phyloP scores from a whole-genome alignment of 2,329 filamentous ascomycete species.

The Pseudogymnoascus sp. region DNA sequence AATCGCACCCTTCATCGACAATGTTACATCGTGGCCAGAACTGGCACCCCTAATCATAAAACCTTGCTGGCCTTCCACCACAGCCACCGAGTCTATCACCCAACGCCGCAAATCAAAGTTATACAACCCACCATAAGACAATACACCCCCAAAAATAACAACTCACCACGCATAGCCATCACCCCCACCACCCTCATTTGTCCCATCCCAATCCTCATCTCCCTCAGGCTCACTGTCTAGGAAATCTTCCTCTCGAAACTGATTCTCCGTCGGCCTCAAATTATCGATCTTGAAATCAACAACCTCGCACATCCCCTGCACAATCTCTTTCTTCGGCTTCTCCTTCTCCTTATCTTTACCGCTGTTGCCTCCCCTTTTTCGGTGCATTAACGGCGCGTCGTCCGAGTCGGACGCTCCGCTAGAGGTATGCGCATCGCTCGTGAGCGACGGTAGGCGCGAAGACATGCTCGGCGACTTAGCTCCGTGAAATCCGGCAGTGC shows the following conservation, averaged over 20 bases:
- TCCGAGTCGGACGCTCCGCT: constrained; percentile 14
- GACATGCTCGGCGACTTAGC: constrained; percentile 4
- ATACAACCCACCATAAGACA: background rate
- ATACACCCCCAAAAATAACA: background rate
- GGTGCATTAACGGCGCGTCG: constrained; percentile 9
- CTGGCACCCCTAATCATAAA: background rate
- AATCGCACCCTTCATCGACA: background rate
- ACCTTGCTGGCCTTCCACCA: background rate
- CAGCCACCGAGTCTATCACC: background rate
- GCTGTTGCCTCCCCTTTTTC: constrained; percentile 16
- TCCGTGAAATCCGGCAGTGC: constrained; percentile 24
- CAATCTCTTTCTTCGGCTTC: constrained; percentile 30
- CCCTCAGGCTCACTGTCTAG: constrained; percentile 50
- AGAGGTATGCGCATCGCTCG: background rate
- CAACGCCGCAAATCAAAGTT: background rate
- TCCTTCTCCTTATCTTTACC: constrained; percentile 30
- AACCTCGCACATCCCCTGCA: constrained; percentile 63
- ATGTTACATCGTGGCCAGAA: background rate
- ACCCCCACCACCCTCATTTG: background rate
- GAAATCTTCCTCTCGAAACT: constrained; percentile 67
- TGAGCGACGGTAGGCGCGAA: background rate
- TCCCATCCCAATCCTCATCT: constrained; percentile 43
- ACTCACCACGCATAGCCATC: constrained; percentile 11
- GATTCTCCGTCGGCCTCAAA: constrained; percentile 60
- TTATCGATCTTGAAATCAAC: constrained; percentile 71